Evolutionary conservation across 345 rosid species (phyloP).

Genomic region (Arabidopsis suecica): DNA sequence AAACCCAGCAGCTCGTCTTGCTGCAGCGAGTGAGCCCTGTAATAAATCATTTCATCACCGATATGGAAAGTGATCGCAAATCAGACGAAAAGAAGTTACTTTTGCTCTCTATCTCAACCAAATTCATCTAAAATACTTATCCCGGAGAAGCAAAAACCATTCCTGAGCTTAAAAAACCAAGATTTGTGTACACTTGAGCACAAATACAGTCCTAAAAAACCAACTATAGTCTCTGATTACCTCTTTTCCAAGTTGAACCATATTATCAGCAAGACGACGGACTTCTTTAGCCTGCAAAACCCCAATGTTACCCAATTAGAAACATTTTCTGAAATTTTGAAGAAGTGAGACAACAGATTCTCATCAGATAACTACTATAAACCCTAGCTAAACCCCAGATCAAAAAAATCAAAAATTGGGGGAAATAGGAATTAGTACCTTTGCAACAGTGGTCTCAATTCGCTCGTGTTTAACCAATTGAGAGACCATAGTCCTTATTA

Average conservation of each 20-base stretch:
- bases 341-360: background rate
- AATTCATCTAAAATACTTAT: background rate
- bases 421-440: conserved; percentile 47
- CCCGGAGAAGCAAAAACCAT: background rate
- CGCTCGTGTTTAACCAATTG: conserved; percentile 94
- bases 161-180: background rate
- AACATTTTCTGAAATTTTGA: background rate
- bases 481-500: conserved; percentile 90
- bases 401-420: background rate
- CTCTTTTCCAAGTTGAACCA: conserved; percentile 97
- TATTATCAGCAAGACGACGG: conserved; percentile 85
- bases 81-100: background rate
- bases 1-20: conserved; percentile 85
- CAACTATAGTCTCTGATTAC: conserved; percentile 40
- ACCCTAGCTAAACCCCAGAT: conserved; percentile 46
- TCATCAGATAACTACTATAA: conserved; percentile 14
- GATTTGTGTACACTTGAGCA: conserved; percentile 1
- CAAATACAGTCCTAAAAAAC: conserved; percentile 4
- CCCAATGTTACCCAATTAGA: background rate
- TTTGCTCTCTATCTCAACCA: background rate
- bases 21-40: conserved; percentile 84
- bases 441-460: conserved; percentile 88
- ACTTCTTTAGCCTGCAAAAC: conserved; percentile 80
- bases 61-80: background rate
- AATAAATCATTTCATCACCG: conserved; percentile 9